A percentile compares a stretch with the other conserved stretches of the same genome.
These are phyloP conservation scores for Hura crepitans DNA, from an alignment of 441 rosid species.

Conservation along the genomic window DNA sequence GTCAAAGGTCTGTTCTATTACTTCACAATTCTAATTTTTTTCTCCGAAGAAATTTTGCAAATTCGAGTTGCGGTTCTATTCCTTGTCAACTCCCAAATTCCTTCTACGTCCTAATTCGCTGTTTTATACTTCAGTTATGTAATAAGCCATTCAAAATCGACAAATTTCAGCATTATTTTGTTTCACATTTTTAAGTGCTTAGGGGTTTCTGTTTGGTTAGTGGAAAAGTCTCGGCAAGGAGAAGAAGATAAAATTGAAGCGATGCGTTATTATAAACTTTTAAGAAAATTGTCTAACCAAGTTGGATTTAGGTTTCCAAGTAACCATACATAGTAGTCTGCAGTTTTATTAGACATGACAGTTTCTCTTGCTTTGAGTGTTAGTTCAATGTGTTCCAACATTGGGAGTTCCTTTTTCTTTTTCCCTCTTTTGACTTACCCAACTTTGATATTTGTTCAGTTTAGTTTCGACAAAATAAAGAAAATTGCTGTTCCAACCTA, in stretches of 20 bases:
- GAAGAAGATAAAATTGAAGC: neutral
- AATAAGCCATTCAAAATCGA: neutral
- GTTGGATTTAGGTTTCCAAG: neutral
- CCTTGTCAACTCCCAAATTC: neutral
- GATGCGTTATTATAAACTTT: neutral
- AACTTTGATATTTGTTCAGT: neutral
- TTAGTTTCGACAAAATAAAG: neutral
- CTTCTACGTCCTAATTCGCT: neutral
- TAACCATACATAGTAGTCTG: too few relatives aligned
- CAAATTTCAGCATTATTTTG: neutral
- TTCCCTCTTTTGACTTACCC: neutral
- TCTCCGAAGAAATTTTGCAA: neutral
- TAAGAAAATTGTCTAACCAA: neutral
- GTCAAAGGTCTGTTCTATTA: slow-evolving; percentile 62
- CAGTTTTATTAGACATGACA: neutral
- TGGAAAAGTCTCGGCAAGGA: neutral
- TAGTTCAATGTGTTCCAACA: neutral
- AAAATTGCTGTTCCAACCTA: neutral
- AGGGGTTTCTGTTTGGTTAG: neutral
- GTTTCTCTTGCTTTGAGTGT: neutral
- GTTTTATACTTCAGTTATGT: neutral
- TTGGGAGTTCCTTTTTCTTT: neutral
- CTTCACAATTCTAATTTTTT: neutral
- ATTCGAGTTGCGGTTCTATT: neutral
- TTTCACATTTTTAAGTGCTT: neutral